phyloP scores from a whole-genome alignment of 2,329 filamentous ascomycete genomes.

The Albifimbria verrucaria region DNA sequence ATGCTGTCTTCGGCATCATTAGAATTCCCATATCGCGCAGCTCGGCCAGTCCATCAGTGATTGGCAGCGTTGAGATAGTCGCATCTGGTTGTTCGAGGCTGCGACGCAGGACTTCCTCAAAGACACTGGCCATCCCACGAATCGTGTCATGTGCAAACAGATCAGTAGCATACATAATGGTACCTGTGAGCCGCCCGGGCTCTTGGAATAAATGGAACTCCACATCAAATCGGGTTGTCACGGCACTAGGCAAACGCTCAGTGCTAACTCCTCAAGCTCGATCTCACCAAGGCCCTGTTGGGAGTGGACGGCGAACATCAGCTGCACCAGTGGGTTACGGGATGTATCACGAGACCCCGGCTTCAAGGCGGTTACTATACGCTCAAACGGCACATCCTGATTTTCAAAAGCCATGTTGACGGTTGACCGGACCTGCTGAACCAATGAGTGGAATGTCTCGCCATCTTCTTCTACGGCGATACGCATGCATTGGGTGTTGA shows the following conservation, averaged over 20 bases:
- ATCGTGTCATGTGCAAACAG: constrained; percentile 11
- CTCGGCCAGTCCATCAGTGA: background rate
- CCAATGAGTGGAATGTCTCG: constrained; percentile 3
- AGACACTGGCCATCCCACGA: constrained; percentile 5
- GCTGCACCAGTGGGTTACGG: constrained; percentile 14
- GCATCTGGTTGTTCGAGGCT: background rate
- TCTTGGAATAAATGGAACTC: constrained; percentile 12
- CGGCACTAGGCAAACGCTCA: background rate
- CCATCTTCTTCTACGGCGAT: constrained; percentile 1
- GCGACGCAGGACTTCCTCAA: constrained; percentile 6
- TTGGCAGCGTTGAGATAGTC: background rate
- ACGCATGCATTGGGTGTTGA: constrained; percentile 7
- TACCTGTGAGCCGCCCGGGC: background rate
- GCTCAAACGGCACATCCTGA: constrained; percentile 7
- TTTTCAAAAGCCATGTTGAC: constrained; percentile 4
- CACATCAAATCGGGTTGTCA: constrained; percentile 9
- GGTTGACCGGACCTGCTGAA: constrained; percentile 4
- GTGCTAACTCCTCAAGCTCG: constrained; percentile 14
- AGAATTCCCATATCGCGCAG: constrained; percentile 3
- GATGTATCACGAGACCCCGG: constrained; percentile 9
- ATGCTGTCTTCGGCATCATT: background rate
- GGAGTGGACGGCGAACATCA: constrained; percentile 16
- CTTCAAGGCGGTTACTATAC: background rate
- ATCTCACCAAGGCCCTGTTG: constrained; percentile 13
- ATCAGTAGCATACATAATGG: constrained; percentile 8